Base-by-base conservation (phyloP, 768 basidiomycete species). In the Pisolithus orientalis region DNA sequence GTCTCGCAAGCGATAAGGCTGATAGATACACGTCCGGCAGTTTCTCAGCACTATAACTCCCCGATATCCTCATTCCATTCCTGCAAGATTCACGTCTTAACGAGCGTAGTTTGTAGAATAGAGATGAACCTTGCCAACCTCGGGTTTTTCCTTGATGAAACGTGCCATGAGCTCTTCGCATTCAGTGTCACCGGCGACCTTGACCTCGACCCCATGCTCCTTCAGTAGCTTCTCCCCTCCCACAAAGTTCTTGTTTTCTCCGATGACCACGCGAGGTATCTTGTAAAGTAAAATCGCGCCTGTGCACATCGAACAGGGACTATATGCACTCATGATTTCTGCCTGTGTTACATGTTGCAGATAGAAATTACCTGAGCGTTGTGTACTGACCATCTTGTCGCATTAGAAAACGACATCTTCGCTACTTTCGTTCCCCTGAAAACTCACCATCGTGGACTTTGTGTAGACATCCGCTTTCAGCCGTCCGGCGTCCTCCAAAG, bases 21-120 rank as follows among this genome's bases (percentile, higher is more conserved):
- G 24, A 13, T 9, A 14, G 29, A 5, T 25, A 5, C 21, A 40
- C 40, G 21, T 31, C 44, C 21, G 24, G 7, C 13, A 38, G 10
- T 13, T 28, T 14, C 24, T 9, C 13, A 11, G 7, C 29, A 28
- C 44, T 45, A 45, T 16, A 29, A 29, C 14, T 78, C 76, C 21
- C 82, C 83, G 43, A 83, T 82, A 64, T 84, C 83, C 59, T 83
- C 82, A 56, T 77, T 71, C 81, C 81, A 83, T 54, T 77, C 74
- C 75, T 76, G 52, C 45, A 53, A 57, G 44, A n/a, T 48, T 45
- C 57, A 61, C 55, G 62, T 24, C 39, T 53, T 47, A 47, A 44
- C 28, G 50, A 25, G 38, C 40, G 47, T 29, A 52, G 13, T 39
- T 32, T 17, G 32, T 44, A 49, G 48, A 53, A 53, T 59, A 54